These are phyloP conservation scores for Colletotrichum gigasporum DNA, from an alignment of 2,329 filamentous ascomycete genomes.

Conservation along the genomic window DNA sequence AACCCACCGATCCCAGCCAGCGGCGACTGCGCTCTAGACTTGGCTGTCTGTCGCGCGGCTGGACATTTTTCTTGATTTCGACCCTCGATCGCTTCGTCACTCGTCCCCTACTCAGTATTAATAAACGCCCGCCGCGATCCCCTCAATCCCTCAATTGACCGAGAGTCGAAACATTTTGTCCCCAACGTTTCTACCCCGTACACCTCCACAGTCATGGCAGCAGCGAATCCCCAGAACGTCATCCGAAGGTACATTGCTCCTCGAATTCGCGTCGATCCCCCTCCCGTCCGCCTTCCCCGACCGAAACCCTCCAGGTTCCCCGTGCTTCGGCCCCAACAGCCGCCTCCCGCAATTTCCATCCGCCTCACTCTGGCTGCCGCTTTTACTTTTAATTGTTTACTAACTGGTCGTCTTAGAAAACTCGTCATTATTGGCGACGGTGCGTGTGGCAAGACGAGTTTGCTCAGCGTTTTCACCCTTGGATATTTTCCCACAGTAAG, in stretches of 20 bases:
- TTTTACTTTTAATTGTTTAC: background rate
- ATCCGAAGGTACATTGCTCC: constrained; percentile 69
- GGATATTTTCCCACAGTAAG: constrained; percentile 97
- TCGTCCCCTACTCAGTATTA: background rate
- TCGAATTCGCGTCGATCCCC: constrained; percentile 6
- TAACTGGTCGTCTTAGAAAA: constrained; percentile 68
- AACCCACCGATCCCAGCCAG: constrained; percentile 13
- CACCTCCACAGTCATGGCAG: constrained; percentile 48
- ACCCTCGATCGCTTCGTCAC: background rate
- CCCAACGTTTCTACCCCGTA: background rate
- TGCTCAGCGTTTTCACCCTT: constrained; percentile 96
- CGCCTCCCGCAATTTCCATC: background rate
- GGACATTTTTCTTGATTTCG: background rate
- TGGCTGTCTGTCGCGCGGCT: background rate
- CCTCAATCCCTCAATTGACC: constrained; percentile 13
- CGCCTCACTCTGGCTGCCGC: background rate
- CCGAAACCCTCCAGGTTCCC: background rate
- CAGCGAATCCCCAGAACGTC: constrained; percentile 61
- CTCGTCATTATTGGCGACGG: constrained; percentile 97
- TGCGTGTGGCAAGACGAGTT: constrained; percentile 97
- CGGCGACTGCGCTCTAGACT: background rate
- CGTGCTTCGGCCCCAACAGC: background rate
- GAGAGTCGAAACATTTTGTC: background rate
- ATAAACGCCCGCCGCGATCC: background rate
- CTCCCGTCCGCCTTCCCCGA: background rate